Base-by-base conservation (phyloP, 768 basidiomycete genomes). In the Lanmaoa pseudosensibilis region DNA sequence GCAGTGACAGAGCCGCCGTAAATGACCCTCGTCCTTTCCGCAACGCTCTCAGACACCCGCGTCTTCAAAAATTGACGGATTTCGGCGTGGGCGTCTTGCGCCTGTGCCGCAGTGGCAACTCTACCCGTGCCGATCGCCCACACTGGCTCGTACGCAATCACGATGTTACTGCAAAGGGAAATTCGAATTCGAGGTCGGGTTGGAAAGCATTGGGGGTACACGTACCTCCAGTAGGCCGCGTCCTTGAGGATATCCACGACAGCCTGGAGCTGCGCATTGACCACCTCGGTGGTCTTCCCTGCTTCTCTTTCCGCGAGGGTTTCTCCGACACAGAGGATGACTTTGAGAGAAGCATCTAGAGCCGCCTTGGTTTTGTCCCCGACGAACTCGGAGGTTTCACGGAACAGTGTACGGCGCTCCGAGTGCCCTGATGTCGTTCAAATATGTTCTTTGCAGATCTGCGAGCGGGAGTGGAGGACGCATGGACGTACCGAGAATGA, bases 91-190 rank as follows among this genome's bases (percentile, higher is more conserved):
- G 91, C 85, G 40, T 94, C 90, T 74, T 98, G 96, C 1, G 97
- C 97, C 77, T 98, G 90, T n/a, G 78, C 79, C 1, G 90, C 78
- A 33, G 92, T 92, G 44, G 96, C 96, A 50, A 97, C 95, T 73
- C 90, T 96, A 60, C 96, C 96, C 13, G 96, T 98, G 44, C 97
- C 97, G 72, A 98, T 98, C 34, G 97, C 96, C 96, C 97, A 98
- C 18, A 98, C 92, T 41, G 94, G 92, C 73, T 96, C 93, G 73
- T 95, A 99, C 19, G 97, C 97, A 65, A 99, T 81, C 55, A 99
- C 96, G 67, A 98, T 80, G 60, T 90, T 85, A 67, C 94, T 95
- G 59, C 7, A 55, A 46, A 16, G 15, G 1, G 32, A 38, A 21
- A 16, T 8, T 33, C 19, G 34, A 27, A 11, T 21, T 21, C 15